Evolutionary conservation across 257 asterid genomes (phyloP).

Genomic region (Thymus mandschuricus): DNA sequence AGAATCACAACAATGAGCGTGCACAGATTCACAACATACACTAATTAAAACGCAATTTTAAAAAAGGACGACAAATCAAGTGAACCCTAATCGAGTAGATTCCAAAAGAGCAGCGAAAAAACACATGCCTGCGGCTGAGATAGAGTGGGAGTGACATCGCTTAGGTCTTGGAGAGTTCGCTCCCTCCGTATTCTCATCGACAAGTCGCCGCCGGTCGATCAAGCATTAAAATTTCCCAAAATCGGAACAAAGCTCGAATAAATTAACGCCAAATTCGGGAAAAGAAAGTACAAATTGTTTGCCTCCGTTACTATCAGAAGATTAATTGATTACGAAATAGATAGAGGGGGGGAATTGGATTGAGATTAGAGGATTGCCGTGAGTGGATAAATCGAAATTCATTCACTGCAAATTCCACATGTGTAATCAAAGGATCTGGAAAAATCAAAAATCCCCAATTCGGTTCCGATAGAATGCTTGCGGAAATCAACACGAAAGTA

Average conservation of each 20-base stretch:
- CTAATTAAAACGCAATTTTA: neutral
- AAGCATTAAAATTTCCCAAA: constrained; percentile 42
- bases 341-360: constrained; percentile 31
- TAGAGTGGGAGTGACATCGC: constrained; percentile 56
- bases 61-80: constrained; percentile 10
- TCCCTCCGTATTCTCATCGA: constrained; percentile 58
- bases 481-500: constrained; percentile 26
- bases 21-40: neutral
- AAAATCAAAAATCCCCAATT: constrained; percentile 21
- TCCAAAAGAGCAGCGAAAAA: constrained; percentile 13
- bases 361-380: constrained; percentile 30
- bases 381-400: constrained; percentile 37
- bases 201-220: constrained; percentile 46
- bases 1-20: constrained; percentile 9
- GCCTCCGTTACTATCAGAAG: constrained; percentile 20
- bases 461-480: constrained; percentile 15
- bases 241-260: constrained; percentile 22
- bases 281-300: constrained; percentile 25
- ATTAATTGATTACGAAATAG: constrained; percentile 28
- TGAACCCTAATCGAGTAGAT: constrained; percentile 48
- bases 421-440: constrained; percentile 36
- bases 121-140: constrained; percentile 58
- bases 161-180: constrained; percentile 55
- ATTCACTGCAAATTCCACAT: constrained; percentile 12
- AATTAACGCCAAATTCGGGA: constrained; percentile 28